phyloP scores from a whole-genome alignment of 2,329 filamentous ascomycete genomes.

The Cladosporium oxysporum region DNA sequence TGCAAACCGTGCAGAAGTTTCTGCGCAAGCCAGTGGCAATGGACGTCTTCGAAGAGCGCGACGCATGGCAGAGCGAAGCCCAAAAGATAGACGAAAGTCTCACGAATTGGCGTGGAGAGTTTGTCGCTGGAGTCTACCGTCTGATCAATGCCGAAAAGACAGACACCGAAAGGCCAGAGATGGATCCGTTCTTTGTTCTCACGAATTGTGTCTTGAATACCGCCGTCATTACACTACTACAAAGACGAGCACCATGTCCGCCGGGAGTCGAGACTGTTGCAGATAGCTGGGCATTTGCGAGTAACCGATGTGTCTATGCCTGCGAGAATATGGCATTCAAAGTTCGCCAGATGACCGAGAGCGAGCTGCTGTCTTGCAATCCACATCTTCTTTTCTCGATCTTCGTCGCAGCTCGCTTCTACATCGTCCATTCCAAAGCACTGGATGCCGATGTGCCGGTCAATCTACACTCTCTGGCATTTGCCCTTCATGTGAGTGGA shows the following conservation, averaged over 20 bases:
- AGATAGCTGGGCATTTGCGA: constrained; percentile 34
- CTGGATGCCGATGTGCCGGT: constrained; percentile 29
- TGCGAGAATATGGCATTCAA: constrained; percentile 32
- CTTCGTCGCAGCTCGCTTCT: constrained; percentile 33
- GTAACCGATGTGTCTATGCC: constrained; percentile 34
- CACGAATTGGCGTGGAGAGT: constrained; percentile 30
- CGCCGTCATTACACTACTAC: constrained; percentile 32
- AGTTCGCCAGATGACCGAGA: constrained; percentile 28
- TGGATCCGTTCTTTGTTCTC: constrained; percentile 32
- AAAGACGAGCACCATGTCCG: constrained; percentile 28
- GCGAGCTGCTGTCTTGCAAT: constrained; percentile 29
- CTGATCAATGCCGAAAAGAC: constrained; percentile 23
- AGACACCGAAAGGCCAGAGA: constrained; percentile 26
- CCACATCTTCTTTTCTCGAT: constrained; percentile 32
- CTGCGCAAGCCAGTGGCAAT: constrained; percentile 33
- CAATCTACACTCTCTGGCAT: constrained; percentile 31
- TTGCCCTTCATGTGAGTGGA: constrained; percentile 31
- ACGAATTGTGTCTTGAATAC: constrained; percentile 32
- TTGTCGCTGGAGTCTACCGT: constrained; percentile 26
- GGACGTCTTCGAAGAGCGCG: constrained; percentile 28
- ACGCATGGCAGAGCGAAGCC: constrained; percentile 31
- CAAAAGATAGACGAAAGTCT: constrained; percentile 32
- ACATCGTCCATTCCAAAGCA: constrained; percentile 34
- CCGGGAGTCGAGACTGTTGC: constrained; percentile 27
- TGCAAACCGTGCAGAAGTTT: constrained; percentile 33